Percentiles rank a stretch among this genome's conserved stretches.
Evolutionary conservation across 805 yeast species (phyloP).

Genomic region (Candida sithepensis): DNA sequence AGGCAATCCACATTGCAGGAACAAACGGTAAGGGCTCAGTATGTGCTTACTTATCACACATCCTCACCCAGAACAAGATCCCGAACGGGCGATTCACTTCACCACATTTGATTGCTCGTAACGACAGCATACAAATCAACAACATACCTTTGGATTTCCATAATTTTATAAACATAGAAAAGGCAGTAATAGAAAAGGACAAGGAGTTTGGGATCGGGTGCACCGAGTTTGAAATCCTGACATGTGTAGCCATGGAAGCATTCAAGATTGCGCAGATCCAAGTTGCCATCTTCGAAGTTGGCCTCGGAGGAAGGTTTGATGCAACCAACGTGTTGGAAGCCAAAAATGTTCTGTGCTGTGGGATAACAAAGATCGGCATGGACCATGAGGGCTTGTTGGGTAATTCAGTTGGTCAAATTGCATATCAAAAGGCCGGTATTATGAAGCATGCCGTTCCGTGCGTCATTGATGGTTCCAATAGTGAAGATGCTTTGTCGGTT

Average conservation of each 20-base stretch:
- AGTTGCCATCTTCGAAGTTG: conserved; percentile 88
- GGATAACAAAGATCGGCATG: conserved; percentile 78
- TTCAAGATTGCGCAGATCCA: conserved; percentile 60
- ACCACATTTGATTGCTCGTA: conserved; percentile 73
- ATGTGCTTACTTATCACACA: conserved; percentile 72
- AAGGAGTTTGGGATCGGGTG: conserved; percentile 48
- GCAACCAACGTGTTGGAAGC: conserved; percentile 73
- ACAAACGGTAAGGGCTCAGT: conserved; percentile 97
- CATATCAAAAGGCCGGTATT: conserved; percentile 83
- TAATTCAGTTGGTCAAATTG: conserved; percentile 57
- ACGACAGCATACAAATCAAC: conserved; percentile 73
- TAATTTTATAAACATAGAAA: conserved; percentile 44
- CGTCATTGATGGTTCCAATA: conserved; percentile 71
- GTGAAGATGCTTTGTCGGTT: conserved; percentile 43
- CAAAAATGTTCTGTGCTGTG: conserved; percentile 50
- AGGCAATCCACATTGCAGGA: conserved; percentile 89
- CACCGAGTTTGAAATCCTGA: conserved; percentile 83
- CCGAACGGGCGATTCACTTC: conserved; percentile 80
- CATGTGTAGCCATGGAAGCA: conserved; percentile 80
- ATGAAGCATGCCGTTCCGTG: conserved; percentile 58
- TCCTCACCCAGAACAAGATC: conserved; percentile 46
- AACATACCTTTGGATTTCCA: conserved; percentile 47
- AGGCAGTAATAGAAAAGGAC: conserved; percentile 41
- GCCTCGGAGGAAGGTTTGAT: conserved; percentile 86
- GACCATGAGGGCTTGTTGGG: conserved; percentile 87